Conservation (phyloP, 2,329 filamentous ascomycete genomes). For the Neofusicoccum kwambonambiense region DNA sequence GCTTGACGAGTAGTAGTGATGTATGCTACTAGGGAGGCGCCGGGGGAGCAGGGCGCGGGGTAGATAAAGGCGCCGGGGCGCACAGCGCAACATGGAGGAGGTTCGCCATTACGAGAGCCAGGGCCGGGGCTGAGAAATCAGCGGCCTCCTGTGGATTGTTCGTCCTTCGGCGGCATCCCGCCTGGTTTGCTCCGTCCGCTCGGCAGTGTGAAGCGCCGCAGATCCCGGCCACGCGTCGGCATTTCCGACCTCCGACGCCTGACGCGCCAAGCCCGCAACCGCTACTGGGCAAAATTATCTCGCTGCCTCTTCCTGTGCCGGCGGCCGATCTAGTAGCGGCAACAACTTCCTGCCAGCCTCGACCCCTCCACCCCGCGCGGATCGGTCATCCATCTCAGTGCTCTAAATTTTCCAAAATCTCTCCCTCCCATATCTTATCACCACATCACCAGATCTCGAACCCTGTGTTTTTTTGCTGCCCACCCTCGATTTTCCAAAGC, state of each 20-base stretch:
- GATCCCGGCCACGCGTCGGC: not conserved
- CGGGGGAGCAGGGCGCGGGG: not conserved
- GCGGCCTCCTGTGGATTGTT: not conserved
- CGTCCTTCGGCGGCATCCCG: not conserved
- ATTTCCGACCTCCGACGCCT: not conserved
- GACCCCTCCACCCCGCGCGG: constrained; percentile 16
- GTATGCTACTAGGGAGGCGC: not conserved
- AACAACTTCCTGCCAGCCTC: not conserved
- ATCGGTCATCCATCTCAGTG: constrained; percentile 15
- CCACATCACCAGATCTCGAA: constrained; percentile 7
- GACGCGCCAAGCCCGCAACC: constrained; percentile 3
- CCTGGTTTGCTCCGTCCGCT: not conserved
- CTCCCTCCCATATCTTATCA: constrained; percentile 5
- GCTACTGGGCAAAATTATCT: not conserved
- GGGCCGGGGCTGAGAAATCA: constrained; percentile 5
- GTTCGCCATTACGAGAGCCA: not conserved
- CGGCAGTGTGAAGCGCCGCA: constrained; percentile 1
- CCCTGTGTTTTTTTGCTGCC: not conserved
- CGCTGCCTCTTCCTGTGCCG: not conserved
- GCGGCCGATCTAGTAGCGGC: not conserved
- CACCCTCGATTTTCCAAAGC: not conserved
- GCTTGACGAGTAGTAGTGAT: not conserved
- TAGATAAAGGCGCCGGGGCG: constrained; percentile 1
- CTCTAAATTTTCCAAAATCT: constrained; percentile 17
- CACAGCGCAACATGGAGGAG: not conserved